Conservation (phyloP, 768 basidiomycete genomes). For the Clavulina sp. region DNA sequence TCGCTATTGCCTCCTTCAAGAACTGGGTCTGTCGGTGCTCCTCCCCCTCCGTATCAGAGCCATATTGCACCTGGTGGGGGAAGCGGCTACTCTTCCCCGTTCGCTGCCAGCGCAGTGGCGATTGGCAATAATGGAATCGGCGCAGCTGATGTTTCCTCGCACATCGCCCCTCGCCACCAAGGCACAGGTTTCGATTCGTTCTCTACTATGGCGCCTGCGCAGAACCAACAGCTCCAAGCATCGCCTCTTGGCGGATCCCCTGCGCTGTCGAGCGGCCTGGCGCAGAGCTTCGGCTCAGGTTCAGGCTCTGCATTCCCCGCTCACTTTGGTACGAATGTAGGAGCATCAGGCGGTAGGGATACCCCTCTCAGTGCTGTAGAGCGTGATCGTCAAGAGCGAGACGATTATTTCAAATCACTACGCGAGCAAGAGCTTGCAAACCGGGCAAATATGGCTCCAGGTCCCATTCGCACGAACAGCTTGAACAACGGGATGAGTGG, state of each 20-base stretch:
- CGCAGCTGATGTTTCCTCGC: neutral
- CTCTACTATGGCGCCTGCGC: neutral
- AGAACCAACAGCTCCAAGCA: neutral
- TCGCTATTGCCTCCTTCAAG: neutral
- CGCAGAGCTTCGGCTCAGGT: neutral
- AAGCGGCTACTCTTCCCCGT: neutral
- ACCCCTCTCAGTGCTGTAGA: conserved; percentile 18
- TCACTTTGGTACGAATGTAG: neutral
- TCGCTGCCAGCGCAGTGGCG: neutral
- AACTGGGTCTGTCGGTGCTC: neutral
- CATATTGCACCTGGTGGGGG: neutral
- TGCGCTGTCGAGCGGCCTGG: neutral
- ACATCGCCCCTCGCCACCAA: neutral
- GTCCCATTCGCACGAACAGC: too few species aligned
- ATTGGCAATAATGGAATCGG: neutral
- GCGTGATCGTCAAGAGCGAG: conserved; percentile 32
- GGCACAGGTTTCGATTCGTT: neutral
- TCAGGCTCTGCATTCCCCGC: neutral
- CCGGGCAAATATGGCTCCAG: neutral
- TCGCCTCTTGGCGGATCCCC: neutral
- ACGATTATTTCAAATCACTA: conserved; percentile 48
- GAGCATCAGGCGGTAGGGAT: neutral
- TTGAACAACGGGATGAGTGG: neutral
- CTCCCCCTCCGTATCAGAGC: neutral
- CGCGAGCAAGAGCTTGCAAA: conserved; percentile 6